These are phyloP conservation scores for Pichia sp. DNA, from an alignment of 1,139 yeast species.

Conservation along the genomic window DNA sequence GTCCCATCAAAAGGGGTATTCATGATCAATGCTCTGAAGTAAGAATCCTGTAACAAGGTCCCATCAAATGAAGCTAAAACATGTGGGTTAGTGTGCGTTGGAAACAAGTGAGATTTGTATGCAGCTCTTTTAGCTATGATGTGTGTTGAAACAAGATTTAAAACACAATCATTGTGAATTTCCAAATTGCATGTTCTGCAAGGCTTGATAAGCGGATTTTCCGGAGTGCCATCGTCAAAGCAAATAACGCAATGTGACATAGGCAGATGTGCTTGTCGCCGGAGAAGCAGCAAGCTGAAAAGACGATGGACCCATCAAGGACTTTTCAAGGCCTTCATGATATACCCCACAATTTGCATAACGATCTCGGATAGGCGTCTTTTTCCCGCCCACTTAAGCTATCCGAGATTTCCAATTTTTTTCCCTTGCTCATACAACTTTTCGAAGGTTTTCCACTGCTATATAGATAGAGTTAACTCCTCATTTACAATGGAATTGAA, in stretches of 20 bases:
- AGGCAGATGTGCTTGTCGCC: neutral
- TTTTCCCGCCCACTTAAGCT: neutral
- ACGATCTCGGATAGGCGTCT: neutral
- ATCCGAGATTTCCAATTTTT: neutral
- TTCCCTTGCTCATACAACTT: neutral
- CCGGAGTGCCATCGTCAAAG: slow-evolving; percentile 6
- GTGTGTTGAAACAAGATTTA: slow-evolving; percentile 8
- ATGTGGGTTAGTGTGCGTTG: neutral
- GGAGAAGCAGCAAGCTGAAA: too few species aligned
- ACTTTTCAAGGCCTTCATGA: too few species aligned
- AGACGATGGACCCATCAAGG: too few species aligned
- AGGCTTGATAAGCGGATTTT: slow-evolving; percentile 7
- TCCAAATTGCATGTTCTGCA: slow-evolving; percentile 6
- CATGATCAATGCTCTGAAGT: neutral
- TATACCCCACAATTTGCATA: neutral
- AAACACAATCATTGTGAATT: slow-evolving; percentile 11
- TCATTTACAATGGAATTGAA: neutral
- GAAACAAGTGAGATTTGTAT: neutral
- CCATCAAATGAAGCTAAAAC: neutral
- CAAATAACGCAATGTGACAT: slow-evolving; percentile 11
- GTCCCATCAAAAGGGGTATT: neutral
- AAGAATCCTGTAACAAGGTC: neutral
- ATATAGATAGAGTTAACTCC: too few species aligned
- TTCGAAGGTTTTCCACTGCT: too few species aligned
- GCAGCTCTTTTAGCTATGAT: slow-evolving; percentile 6